Conservation (phyloP, 2,329 filamentous ascomycete genomes). For the Verticillium albo-atrum region DNA sequence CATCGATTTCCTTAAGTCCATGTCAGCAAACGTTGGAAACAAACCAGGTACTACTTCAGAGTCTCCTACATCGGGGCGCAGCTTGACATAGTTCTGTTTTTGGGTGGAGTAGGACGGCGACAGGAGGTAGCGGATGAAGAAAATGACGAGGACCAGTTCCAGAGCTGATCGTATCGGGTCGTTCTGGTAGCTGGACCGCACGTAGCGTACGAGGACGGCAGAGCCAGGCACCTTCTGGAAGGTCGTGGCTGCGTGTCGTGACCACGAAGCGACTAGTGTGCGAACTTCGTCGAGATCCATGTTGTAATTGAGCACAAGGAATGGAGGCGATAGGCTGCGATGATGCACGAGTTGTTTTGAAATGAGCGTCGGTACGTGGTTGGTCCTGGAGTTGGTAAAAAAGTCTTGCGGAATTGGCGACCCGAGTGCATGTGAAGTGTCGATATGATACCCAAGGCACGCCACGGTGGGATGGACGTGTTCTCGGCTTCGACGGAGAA, state of each 20-base stretch:
- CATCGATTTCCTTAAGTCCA: slow-evolving; percentile 72
- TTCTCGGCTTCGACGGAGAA: not conserved
- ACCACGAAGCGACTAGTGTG: slow-evolving; percentile 44
- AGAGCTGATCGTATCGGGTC: slow-evolving; percentile 92
- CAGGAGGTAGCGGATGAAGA: slow-evolving; percentile 90
- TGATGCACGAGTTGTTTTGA: no score
- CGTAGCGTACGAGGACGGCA: slow-evolving; percentile 89
- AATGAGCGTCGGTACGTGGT: no score
- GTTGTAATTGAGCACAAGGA: not conserved
- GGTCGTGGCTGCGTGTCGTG: slow-evolving; percentile 51
- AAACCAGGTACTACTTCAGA: not conserved
- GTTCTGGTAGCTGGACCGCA: slow-evolving; percentile 95
- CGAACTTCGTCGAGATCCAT: slow-evolving; percentile 65
- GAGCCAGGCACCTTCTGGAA: slow-evolving; percentile 94
- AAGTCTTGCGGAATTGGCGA: no score
- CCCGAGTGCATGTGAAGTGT: no score
- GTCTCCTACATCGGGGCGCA: slow-evolving; percentile 67
- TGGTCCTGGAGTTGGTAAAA: no score
- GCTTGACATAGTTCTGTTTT: slow-evolving; percentile 82
- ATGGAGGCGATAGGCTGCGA: not conserved
- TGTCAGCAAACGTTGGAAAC: slow-evolving; percentile 18
- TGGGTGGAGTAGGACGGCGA: slow-evolving; percentile 89
- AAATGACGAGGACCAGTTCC: slow-evolving; percentile 89
- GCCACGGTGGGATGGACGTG: not conserved
- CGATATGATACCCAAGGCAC: no score